These are phyloP conservation scores for Candolleomyces efflorescens DNA, from an alignment of 768 basidiomycete genomes.

Conservation along the genomic window DNA sequence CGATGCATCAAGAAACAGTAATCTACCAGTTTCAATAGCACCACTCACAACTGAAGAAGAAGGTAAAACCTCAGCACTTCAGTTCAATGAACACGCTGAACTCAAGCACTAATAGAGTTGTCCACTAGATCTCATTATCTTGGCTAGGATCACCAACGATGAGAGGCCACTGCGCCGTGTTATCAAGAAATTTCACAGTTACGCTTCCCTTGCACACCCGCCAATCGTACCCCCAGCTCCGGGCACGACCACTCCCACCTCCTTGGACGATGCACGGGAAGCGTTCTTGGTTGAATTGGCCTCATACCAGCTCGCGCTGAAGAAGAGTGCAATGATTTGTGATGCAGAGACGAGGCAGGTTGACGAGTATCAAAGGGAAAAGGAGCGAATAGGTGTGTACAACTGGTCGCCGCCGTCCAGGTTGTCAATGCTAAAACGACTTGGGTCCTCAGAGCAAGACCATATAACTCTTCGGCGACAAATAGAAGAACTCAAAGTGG, in stretches of 20 bases:
- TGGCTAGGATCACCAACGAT: slow-evolving; percentile 77
- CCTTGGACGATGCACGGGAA: slow-evolving; percentile 69
- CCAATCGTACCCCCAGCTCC: slow-evolving; percentile 33
- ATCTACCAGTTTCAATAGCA: slow-evolving; percentile 25
- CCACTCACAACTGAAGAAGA: slow-evolving; percentile 60
- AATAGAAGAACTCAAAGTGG: slow-evolving; percentile 73
- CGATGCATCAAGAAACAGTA: background rate
- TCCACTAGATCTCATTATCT: slow-evolving; percentile 67
- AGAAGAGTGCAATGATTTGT: slow-evolving; percentile 80
- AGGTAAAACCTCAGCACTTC: slow-evolving; percentile 31
- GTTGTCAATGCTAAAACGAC: background rate
- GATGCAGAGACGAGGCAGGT: slow-evolving; percentile 85
- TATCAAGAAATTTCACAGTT: slow-evolving; percentile 78
- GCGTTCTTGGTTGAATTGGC: slow-evolving; percentile 76
- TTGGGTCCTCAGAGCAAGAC: slow-evolving; percentile 52
- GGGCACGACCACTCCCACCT: slow-evolving; percentile 20
- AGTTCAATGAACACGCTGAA: slow-evolving; percentile 1
- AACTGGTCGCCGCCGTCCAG: slow-evolving; percentile 3
- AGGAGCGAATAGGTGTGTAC: slow-evolving; percentile 63
- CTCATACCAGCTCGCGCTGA: slow-evolving; percentile 68
- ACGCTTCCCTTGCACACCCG: slow-evolving; percentile 53
- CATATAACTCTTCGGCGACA: slow-evolving; percentile 62
- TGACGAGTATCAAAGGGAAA: slow-evolving; percentile 75
- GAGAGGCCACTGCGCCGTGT: slow-evolving; percentile 75
- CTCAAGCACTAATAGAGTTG: slow-evolving; percentile 24